Base-by-base conservation (phyloP, 2,329 filamentous ascomycete species). In the Chaetomium sp. region DNA sequence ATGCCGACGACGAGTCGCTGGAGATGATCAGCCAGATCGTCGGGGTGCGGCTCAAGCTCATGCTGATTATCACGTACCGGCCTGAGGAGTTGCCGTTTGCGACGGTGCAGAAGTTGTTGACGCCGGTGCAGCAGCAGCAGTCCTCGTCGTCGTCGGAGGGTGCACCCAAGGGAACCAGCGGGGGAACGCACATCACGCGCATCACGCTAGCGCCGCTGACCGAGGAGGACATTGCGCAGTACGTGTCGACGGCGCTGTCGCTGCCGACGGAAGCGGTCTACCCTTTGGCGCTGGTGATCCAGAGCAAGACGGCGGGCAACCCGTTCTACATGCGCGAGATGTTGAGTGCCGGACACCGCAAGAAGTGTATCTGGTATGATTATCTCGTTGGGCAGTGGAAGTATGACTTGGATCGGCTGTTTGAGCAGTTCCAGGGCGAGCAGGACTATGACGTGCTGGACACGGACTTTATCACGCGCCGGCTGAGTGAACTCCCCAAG, bases 271-370 rank as follows among this genome's bases (percentile, higher is more conserved):
- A 89, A 37, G 87, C 90, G 47, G 81, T 94, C 1, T 74, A 88
- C 1, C 86, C 91, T 0, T 76, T 97, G 14, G 88, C 89, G 2
- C 82, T 91, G 6, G 88, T 96, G 8, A 84, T 96, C 5, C 88
- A 95, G 68, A 91, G 92, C 65, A 95, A 94, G 72, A 92, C 89
- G 7, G 82, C 82, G 33, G 91, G 91, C 1, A 96, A 95, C 59
- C 87, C 91, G 0, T 96, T 96, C 66, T 95, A 94, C 66, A 88
- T 96, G 69, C 81, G 89, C 54, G 89, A 96, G 71, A 95, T 96
- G 80, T 79, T 96, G 4, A 89, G 89, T 66, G 86, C 87, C 3
- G 95, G 89, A 68, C 86, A 95, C 68, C 84, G 89, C 42, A 94
- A 89, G 67, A 86, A 86, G 62, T 95, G 89, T 68, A 87, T 96